Base-by-base conservation (phyloP, 176 grass and related monocot genomes). In the Carex kokanica region DNA sequence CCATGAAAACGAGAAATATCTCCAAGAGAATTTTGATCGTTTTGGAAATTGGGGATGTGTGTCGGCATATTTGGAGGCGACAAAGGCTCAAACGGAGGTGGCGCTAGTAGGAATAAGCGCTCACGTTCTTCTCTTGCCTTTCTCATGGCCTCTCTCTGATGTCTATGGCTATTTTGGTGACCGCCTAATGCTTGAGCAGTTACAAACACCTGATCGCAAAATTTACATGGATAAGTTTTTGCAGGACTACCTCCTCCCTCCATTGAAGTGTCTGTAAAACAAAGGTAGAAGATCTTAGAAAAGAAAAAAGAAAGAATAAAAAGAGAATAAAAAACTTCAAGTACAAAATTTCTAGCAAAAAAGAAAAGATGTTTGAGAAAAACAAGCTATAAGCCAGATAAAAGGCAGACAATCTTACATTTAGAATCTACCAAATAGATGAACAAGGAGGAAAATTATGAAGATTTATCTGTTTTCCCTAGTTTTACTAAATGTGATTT, bases 181-280 rank as follows among this genome's bases (percentile, higher is more conserved):
- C 78, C 78, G 0, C 78, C 78, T 63, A 81, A 43, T 40, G 78
- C 78, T 81, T 81, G 78, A 81, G 59, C 55, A 2, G 31, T 81
- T 81, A 81, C 78, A 40, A 81, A 81, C 57, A 81, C 78, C 32
- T 60, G 78, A 41, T 81, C 78, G 23, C 78, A 81, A 40, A 63
- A 81, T n/a, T 13, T 31, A 81, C 78, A 81, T 14, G 56, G 78
- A 40, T 41, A 61, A 5, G 34, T 47, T 81, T 41, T 81, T 18
- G 7, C 17, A 8, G 15, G 5, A 81, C 45, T 45, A 60, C 36
- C 59, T 60, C 57, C 78, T 60, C 57, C 78, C 59, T 81, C 78
- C 78, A 81, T 81, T 40, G 27, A 81, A 63, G 20, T 20, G 3
- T 81, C 78, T 81, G 0, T 59, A 81, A 80, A 41, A 6, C 17